These are phyloP conservation scores for Cicer yamashitae DNA, from an alignment of 306 rosid genomes.

Conservation along the genomic window DNA sequence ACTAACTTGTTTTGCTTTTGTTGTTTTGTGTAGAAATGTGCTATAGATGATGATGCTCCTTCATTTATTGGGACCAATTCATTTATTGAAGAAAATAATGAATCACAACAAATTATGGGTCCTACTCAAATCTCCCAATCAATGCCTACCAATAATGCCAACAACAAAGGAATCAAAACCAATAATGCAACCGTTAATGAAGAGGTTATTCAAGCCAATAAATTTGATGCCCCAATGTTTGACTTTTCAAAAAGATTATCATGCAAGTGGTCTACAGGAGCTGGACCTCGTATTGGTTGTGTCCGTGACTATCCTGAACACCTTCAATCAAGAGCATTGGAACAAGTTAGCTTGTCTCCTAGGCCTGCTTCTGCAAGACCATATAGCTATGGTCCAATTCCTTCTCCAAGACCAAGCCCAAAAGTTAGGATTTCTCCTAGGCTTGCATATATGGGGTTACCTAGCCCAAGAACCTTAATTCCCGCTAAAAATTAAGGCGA, in stretches of 20 bases:
- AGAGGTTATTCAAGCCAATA: conserved; percentile 48
- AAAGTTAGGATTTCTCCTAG: conserved; percentile 81
- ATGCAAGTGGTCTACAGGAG: conserved; percentile 85
- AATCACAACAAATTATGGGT: conserved; percentile 41
- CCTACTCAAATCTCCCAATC: conserved; percentile 39
- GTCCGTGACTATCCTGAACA: conserved; percentile 90
- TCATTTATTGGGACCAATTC: conserved; percentile 48
- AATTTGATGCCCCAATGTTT: conserved; percentile 44
- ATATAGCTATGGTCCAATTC: conserved; percentile 77
- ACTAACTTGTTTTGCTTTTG: conserved; percentile 23
- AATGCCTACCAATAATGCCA: background rate
- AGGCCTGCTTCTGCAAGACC: conserved; percentile 52
- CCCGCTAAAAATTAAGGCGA: conserved; percentile 39
- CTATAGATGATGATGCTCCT: conserved; percentile 80
- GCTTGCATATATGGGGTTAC: conserved; percentile 81
- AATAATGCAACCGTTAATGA: conserved; percentile 29
- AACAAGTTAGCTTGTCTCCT: conserved; percentile 86
- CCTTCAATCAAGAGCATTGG: conserved; percentile 87
- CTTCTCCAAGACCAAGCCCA: conserved; percentile 97
- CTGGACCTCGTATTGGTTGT: conserved; percentile 91
- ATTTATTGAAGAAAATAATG: conserved; percentile 41
- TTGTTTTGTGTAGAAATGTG: conserved; percentile 59
- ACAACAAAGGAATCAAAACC: conserved; percentile 23
- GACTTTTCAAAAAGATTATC: conserved; percentile 62
- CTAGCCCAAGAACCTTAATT: conserved; percentile 77